Evolutionary conservation across 139 green algal genomes (phyloP).

Genomic region (Chlorella sp.): DNA sequence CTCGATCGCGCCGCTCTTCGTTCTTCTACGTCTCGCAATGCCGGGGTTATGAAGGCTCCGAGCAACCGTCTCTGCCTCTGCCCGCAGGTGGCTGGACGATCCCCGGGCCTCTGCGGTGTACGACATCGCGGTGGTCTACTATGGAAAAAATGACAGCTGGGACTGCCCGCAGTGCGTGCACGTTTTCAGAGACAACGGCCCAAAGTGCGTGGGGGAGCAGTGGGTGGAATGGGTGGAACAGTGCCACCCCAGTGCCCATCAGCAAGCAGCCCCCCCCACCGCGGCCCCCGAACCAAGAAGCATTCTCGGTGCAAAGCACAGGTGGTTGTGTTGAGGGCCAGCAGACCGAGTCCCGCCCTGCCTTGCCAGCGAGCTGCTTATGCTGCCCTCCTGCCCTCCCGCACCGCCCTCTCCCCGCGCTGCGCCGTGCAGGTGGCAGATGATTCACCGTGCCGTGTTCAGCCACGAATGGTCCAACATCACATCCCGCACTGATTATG

Average conservation of each 20-base stretch:
- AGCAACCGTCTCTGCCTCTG: too few species aligned
- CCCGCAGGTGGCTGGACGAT: constrained; percentile 1
- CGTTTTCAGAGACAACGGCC: not conserved
- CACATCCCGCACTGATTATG: not conserved
- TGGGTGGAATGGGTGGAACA: not conserved
- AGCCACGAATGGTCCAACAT: not conserved
- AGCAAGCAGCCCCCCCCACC: not conserved
- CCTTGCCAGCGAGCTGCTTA: too few species aligned
- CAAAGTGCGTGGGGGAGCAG: not conserved
- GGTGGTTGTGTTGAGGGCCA: not conserved
- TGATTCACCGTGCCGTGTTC: not conserved
- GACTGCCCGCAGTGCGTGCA: not conserved
- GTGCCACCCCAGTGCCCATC: not conserved
- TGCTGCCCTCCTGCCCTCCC: not conserved
- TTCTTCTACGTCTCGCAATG: too few species aligned
- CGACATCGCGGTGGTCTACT: not conserved
- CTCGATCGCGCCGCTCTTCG: too few species aligned
- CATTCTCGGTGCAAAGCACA: not conserved
- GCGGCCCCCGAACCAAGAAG: not conserved
- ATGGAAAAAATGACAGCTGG: not conserved
- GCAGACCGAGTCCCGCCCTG: too few species aligned
- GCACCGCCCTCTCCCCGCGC: not conserved
- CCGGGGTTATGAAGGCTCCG: too few species aligned
- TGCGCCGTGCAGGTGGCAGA: not conserved
- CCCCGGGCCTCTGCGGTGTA: not conserved